Conservation (phyloP, 163 green algal genomes). For the Prototheca cutis region DNA sequence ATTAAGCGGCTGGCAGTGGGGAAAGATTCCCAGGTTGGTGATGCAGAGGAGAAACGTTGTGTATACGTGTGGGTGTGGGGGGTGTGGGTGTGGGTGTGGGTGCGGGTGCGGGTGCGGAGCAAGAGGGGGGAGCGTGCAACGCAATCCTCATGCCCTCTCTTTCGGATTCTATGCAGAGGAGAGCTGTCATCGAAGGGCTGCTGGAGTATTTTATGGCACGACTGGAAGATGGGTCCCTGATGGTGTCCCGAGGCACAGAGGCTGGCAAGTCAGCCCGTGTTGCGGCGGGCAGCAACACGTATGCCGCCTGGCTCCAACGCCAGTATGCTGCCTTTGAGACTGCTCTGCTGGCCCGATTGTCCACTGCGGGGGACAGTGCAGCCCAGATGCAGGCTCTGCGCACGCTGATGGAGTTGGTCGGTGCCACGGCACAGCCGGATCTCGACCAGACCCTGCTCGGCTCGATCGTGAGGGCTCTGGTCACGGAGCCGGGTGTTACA, state of each 20-base stretch:
- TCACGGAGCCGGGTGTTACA: no score
- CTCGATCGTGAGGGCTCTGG: no score
- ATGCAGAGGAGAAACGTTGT: not conserved
- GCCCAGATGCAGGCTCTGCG: constrained; percentile 33
- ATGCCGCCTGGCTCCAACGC: constrained; percentile 19
- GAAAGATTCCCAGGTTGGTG: constrained; percentile 1
- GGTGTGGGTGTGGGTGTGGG: not conserved
- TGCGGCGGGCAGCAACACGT: constrained; percentile 1
- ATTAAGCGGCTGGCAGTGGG: not conserved
- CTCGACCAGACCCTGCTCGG: no score
- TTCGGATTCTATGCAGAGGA: no score
- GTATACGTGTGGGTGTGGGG: not conserved
- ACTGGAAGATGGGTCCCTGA: constrained; percentile 12
- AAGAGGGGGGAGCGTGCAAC: no score
- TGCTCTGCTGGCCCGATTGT: constrained; percentile 20
- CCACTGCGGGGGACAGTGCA: not conserved
- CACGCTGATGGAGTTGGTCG: constrained; percentile 47
- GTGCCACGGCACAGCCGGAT: no score
- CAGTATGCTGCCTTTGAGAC: constrained; percentile 15
- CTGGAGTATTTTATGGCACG: constrained; percentile 18
- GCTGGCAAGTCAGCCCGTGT: not conserved
- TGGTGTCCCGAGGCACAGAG: not conserved
- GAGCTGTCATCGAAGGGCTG: constrained; percentile 7
- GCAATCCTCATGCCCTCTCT: no score
- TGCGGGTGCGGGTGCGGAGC: no score